phyloP scores from a whole-genome alignment of 176 grass and related monocot species.

The Carex myosuroides region DNA sequence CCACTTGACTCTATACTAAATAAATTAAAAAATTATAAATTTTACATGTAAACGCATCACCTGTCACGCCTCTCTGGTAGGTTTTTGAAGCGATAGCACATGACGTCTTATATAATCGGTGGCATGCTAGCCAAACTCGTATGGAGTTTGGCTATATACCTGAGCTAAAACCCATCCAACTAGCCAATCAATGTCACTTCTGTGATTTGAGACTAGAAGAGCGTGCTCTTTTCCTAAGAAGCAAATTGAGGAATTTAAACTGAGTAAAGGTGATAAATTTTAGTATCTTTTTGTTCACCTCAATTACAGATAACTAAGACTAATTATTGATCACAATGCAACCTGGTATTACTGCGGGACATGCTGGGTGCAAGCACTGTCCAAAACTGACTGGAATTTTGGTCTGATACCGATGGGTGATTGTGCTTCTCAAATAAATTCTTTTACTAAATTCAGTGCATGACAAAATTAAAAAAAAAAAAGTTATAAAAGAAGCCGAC shows the following conservation, averaged over 20 bases:
- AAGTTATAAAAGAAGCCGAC: neutral
- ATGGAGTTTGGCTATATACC: conserved; percentile 20
- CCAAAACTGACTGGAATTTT: neutral
- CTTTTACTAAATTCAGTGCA: neutral
- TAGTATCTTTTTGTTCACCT: neutral
- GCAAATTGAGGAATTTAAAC: neutral
- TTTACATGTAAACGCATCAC: no score
- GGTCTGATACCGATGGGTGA: neutral
- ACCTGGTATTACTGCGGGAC: neutral
- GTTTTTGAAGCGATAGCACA: no score
- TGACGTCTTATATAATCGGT: no score
- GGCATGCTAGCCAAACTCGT: no score
- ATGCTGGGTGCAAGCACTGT: neutral
- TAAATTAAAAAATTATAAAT: no score
- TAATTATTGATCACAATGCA: neutral
- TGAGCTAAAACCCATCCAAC: conserved; percentile 86
- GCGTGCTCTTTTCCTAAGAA: conserved; percentile 67
- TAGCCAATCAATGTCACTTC: conserved; percentile 88
- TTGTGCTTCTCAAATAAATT: neutral
- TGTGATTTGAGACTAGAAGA: conserved; percentile 77
- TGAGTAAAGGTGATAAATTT: neutral
- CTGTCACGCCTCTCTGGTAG: no score
- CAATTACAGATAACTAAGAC: neutral
- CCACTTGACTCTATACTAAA: no score
- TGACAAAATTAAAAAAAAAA: conserved; percentile 7